Evolutionary conservation across 768 basidiomycete species (phyloP), one percentile per base, ranked within the genome.

Genomic region (Naganishia kalamii): DNA sequence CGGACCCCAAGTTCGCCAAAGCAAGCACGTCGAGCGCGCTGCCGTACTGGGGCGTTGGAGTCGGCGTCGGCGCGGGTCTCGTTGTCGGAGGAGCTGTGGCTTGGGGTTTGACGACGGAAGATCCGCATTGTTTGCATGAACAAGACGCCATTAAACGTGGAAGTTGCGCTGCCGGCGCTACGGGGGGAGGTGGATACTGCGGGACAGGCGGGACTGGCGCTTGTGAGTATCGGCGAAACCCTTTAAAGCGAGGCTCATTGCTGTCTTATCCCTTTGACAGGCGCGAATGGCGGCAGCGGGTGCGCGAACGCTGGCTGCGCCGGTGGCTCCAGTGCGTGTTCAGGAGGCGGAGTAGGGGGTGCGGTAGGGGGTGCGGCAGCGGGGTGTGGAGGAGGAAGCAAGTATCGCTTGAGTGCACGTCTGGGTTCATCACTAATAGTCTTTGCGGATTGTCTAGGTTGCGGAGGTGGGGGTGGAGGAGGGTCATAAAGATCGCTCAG

Each of bases 11-110:
- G 43, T 11, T n/a, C 21, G 6, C 7, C 19, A 23, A 5, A 10
- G 54, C 35, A 57, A 11, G n/a, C 37, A 10, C 37, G 1, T 57
- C 54, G 3, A 37, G 19, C 11, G 21, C 23, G 8, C 21, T 57
- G 15, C 54, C 54, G 12, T 67, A 67, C 51, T 62, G 66, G 61
- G 60, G n/a, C n/a, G n/a, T n/a, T n/a, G n/a, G 62, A n/a, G 51
- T 57, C 10, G 40, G 40, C n/a, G 15, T 59, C 0, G 66, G 60
- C 7, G 51, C 23, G 1, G 51, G 51, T 30, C 49, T 44, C 8
- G 40, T 54, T 10, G 49, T 52, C 25, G 66, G 60, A 19, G 66
- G 50, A 13, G 27, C 25, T 3, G 61, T 51, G n/a, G 62, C 32
- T 0, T 67, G 66, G 66, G 66, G 66, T 23, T 29, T 66, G 23